phyloP scores from a whole-genome alignment of 1,284 basidiomycete species.

The Austroboletus rostrupii region DNA sequence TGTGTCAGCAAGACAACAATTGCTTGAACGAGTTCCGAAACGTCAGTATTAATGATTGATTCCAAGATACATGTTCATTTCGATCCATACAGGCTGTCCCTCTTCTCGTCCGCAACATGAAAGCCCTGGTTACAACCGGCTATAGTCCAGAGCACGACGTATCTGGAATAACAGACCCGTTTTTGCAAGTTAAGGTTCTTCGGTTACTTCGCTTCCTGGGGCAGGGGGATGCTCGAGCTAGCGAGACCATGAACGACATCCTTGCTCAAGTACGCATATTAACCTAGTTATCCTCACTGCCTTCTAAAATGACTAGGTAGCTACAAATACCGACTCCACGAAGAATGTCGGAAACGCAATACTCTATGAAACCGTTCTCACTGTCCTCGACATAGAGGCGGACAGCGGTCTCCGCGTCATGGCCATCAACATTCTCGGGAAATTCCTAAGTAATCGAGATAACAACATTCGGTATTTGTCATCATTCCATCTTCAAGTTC shows the following conservation, averaged over 20 bases:
- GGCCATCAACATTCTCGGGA: slow-evolving; percentile 99
- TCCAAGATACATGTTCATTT: neutral
- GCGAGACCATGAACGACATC: slow-evolving; percentile 98
- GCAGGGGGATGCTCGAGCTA: slow-evolving; percentile 80
- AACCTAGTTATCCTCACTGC: neutral
- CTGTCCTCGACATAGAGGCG: slow-evolving; percentile 97
- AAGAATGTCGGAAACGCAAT: slow-evolving; percentile 99
- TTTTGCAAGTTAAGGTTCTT: slow-evolving; percentile 96
- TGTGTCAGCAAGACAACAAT: slow-evolving; percentile 78
- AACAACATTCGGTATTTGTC: slow-evolving; percentile 88
- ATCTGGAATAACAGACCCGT: slow-evolving; percentile 98
- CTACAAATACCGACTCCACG: slow-evolving; percentile 95
- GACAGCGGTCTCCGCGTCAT: slow-evolving; percentile 95
- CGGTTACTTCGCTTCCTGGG: slow-evolving; percentile 90
- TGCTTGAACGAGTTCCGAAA: slow-evolving; percentile 87
- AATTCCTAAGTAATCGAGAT: slow-evolving; percentile 96
- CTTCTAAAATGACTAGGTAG: slow-evolving; percentile 58
- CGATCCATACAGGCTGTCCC: slow-evolving; percentile 71
- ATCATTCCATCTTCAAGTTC: neutral
- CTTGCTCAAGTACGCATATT: slow-evolving; percentile 72
- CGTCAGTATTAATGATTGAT: slow-evolving; percentile 40
- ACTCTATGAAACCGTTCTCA: slow-evolving; percentile 95
- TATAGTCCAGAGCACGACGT: slow-evolving; percentile 99
- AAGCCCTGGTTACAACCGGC: slow-evolving; percentile 92
- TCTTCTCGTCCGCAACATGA: slow-evolving; percentile 91